A percentile compares a stretch with the other conserved stretches of the same genome.
Evolutionary conservation across 495 filamentous ascomycete species (phyloP).

Genomic region (Podospora conica): DNA sequence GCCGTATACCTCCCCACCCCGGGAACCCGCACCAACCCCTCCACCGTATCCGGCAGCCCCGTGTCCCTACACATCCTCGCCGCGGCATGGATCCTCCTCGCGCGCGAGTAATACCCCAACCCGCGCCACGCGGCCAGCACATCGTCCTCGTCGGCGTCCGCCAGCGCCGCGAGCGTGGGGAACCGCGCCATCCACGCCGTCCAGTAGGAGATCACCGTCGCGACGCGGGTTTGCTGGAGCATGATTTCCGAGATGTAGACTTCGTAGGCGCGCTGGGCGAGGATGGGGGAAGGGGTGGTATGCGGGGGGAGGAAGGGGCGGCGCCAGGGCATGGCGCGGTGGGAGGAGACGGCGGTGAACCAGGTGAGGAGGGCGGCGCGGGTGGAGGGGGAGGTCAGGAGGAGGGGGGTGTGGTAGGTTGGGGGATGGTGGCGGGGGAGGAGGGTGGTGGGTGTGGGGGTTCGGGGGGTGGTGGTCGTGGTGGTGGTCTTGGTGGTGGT

Average conservation of each 20-base stretch:
- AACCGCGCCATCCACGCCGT: constrained; percentile 40
- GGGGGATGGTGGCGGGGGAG: constrained; percentile 16
- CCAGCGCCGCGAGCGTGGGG: constrained; percentile 35
- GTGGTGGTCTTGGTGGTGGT: background rate
- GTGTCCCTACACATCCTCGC: constrained; percentile 28
- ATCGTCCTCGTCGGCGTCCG: constrained; percentile 30
- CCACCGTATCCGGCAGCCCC: constrained; percentile 27
- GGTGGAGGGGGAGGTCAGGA: constrained; percentile 25
- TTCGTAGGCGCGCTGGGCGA: constrained; percentile 41
- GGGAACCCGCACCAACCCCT: constrained; percentile 28
- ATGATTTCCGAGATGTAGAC: constrained; percentile 48
- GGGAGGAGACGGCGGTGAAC: constrained; percentile 31
- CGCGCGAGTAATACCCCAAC: constrained; percentile 43
- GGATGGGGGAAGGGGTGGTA: constrained; percentile 9
- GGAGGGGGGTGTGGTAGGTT: constrained; percentile 38
- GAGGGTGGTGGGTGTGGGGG: background rate
- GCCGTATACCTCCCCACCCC: constrained; percentile 45
- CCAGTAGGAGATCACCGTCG: constrained; percentile 39
- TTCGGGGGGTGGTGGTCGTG: background rate
- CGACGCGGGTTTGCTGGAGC: constrained; percentile 48
- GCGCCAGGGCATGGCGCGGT: constrained; percentile 44
- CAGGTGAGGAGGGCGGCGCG: constrained; percentile 32
- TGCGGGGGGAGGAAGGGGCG: constrained; percentile 34
- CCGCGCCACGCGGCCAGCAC: constrained; percentile 38
- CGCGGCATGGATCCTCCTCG: constrained; percentile 34